Evolutionary conservation across 192 early-diverging fungal genomes (phyloP).

Genomic region (Coemansia sp.): DNA sequence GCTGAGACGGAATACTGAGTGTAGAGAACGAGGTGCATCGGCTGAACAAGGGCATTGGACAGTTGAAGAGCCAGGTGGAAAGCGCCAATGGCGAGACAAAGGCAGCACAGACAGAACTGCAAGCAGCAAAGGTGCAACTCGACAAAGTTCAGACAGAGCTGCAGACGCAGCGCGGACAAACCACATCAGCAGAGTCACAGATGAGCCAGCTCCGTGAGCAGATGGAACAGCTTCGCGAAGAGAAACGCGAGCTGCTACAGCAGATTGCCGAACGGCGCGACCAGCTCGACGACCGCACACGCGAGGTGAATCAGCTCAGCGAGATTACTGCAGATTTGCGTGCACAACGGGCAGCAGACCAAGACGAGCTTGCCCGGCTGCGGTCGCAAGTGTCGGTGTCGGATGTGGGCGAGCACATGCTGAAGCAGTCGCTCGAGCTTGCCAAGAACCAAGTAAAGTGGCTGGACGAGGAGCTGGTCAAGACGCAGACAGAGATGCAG

Average conservation of each 20-base stretch:
- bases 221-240: conserved; percentile 23
- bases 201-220: conserved; percentile 18
- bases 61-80: conserved; percentile 35
- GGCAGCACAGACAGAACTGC: conserved; percentile 11
- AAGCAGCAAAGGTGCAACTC: conserved; percentile 14
- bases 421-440: conserved; percentile 35
- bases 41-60: conserved; percentile 32
- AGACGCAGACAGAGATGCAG: conserved; percentile 48
- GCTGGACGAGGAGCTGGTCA: conserved; percentile 63
- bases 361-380: conserved; percentile 38
- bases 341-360: conserved; percentile 20
- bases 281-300: conserved; percentile 30
- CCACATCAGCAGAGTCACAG: background rate
- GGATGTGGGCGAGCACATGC: conserved; percentile 46
- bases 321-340: conserved; percentile 33
- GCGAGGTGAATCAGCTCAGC: conserved; percentile 18
- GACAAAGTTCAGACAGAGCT: background rate
- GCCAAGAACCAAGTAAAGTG: conserved; percentile 30
- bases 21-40: conserved; percentile 46
- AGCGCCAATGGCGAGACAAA: conserved; percentile 14
- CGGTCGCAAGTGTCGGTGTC: conserved; percentile 35
- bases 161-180: conserved; percentile 12
- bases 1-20: background rate
- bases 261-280: conserved; percentile 45
- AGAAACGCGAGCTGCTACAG: conserved; percentile 34